Conservation (phyloP, 768 basidiomycete genomes). For the Mycena belliarum region DNA sequence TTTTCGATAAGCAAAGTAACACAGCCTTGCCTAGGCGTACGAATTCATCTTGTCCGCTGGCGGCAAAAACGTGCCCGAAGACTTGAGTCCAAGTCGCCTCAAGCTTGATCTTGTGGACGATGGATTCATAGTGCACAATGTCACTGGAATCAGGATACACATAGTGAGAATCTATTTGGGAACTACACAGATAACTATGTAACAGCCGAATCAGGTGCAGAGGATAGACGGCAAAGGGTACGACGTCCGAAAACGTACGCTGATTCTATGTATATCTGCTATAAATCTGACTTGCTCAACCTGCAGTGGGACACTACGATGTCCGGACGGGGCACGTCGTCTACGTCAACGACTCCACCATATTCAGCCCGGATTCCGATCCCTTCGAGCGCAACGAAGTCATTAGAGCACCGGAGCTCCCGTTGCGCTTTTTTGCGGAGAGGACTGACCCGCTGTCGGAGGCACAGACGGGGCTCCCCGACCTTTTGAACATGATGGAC, state of each 20-base stretch:
- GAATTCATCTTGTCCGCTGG: slow-evolving; percentile 77
- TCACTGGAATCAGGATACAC: slow-evolving; percentile 76
- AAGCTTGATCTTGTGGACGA: slow-evolving; percentile 65
- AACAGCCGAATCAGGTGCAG: neutral
- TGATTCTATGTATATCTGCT: neutral
- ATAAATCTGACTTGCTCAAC: neutral
- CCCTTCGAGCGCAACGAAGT: slow-evolving; percentile 15
- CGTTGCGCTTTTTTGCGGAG: slow-evolving; percentile 60
- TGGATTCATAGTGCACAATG: slow-evolving; percentile 76
- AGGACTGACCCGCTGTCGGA: slow-evolving; percentile 48
- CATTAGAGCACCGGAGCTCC: slow-evolving; percentile 45
- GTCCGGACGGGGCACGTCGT: slow-evolving; percentile 81
- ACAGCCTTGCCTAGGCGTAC: slow-evolving; percentile 54
- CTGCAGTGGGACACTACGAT: slow-evolving; percentile 76
- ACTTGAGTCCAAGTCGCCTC: slow-evolving; percentile 62
- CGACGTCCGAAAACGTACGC: slow-evolving; percentile 79
- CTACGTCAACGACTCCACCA: slow-evolving; percentile 71
- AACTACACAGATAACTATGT: no score
- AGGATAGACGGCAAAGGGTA: slow-evolving; percentile 78
- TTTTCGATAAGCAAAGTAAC: neutral
- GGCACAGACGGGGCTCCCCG: slow-evolving; percentile 38
- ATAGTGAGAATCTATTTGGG: slow-evolving; percentile 37
- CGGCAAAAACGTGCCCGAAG: slow-evolving; percentile 59
- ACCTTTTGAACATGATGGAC: slow-evolving; percentile 39
- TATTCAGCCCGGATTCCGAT: slow-evolving; percentile 28